Conservation (phyloP, 2,329 filamentous ascomycete genomes). For the Xylaria sp. region DNA sequence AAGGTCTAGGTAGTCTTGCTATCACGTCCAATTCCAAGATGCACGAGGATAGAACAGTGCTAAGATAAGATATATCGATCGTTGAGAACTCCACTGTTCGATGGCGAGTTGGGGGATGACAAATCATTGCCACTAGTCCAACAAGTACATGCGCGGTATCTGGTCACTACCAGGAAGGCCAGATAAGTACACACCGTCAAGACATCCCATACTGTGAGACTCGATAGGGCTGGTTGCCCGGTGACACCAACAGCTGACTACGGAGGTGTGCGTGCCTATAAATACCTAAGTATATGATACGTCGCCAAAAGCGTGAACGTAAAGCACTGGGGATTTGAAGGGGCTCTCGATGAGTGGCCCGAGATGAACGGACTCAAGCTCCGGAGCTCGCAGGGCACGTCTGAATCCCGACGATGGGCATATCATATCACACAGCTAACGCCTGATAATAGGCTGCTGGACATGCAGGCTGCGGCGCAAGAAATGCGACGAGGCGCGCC, state of each 20-base stretch:
- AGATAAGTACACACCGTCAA: not conserved
- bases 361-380: constrained; percentile 24
- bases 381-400: constrained; percentile 28
- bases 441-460: constrained; percentile 41
- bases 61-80: no score
- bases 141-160: no score
- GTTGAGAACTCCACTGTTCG: no score
- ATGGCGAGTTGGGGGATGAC: no score
- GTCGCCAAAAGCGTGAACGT: not conserved
- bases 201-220: not conserved
- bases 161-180: not conserved
- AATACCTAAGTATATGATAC: not conserved
- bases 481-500: constrained; percentile 49
- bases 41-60: no score
- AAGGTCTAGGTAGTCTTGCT: no score
- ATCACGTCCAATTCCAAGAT: no score
- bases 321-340: not conserved
- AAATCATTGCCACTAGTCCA: no score
- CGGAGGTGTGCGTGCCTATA: not conserved
- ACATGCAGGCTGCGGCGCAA: constrained; percentile 51
- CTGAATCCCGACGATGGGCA: not conserved
- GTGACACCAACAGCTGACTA: not conserved
- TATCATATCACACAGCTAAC: constrained; percentile 9
- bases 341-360: constrained; percentile 7
- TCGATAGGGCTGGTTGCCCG: not conserved